Percentiles rank a stretch among this genome's conserved stretches.
These are phyloP conservation scores for Fraxinus dipetala DNA, from an alignment of 305 asterid species.

Conservation along the genomic window DNA sequence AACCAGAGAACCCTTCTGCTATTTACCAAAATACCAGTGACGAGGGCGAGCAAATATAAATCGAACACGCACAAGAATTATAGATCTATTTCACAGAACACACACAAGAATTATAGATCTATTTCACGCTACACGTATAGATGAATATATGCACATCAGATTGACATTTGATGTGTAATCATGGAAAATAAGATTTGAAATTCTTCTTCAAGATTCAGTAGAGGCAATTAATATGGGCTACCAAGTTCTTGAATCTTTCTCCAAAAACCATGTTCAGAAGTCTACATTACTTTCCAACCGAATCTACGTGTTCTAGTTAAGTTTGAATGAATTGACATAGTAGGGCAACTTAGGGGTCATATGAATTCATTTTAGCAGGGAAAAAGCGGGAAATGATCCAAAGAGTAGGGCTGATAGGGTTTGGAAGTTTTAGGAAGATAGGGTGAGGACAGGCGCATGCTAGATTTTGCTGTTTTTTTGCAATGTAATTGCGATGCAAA, in stretches of 20 bases:
- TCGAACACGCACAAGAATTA: no score
- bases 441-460: constrained; percentile 52
- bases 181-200: no score
- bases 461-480: constrained; percentile 27
- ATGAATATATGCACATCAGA: no score
- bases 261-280: neutral
- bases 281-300: neutral
- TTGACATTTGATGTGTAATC: no score
- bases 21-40: neutral
- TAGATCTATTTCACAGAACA: no score
- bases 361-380: constrained; percentile 15
- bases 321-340: neutral
- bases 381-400: constrained; percentile 23
- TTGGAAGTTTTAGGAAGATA: constrained; percentile 34
- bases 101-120: no score
- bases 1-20: neutral
- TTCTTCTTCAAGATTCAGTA: no score
- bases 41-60: no score
- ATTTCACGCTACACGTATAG: no score
- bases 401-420: constrained; percentile 38
- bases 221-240: neutral
- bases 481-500: constrained; percentile 29
- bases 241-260: neutral
- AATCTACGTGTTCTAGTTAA: neutral
- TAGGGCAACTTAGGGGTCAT: neutral